Conservation (phyloP, 2,329 filamentous ascomycete genomes). For the Sporothrix pallida region DNA sequence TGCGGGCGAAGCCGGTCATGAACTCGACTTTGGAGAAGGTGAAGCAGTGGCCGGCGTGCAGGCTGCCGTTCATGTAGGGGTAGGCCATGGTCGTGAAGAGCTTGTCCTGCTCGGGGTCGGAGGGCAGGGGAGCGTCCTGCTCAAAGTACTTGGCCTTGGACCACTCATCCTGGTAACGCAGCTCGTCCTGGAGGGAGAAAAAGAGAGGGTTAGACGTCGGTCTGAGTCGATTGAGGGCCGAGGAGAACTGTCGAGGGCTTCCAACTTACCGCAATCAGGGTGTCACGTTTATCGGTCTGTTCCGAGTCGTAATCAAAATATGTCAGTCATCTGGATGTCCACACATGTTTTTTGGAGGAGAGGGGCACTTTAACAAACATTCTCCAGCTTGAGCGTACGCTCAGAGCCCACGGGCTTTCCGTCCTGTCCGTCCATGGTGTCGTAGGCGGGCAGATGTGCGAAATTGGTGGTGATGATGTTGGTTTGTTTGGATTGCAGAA, state of each 20-base stretch:
- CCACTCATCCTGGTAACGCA: slow-evolving; percentile 91
- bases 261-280: slow-evolving; percentile 67
- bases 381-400: slow-evolving; percentile 39
- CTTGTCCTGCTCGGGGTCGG: slow-evolving; percentile 85
- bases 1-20: slow-evolving; percentile 80
- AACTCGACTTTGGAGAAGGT: slow-evolving; percentile 94
- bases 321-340: not conserved
- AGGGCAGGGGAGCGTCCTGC: slow-evolving; percentile 78
- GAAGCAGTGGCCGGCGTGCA: slow-evolving; percentile 78
- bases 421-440: slow-evolving; percentile 35
- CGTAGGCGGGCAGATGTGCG: not conserved
- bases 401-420: slow-evolving; percentile 33
- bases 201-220: not conserved
- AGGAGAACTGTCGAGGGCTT: not conserved
- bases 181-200: slow-evolving; percentile 59
- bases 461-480: not conserved
- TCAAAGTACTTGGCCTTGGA: slow-evolving; percentile 79
- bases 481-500: slow-evolving; percentile 25
- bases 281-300: slow-evolving; percentile 85
- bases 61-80: slow-evolving; percentile 46
- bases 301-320: not conserved
- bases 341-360: not conserved
- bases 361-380: slow-evolving; percentile 46
- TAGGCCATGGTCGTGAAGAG: slow-evolving; percentile 74
- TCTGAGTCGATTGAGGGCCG: not conserved